Base-by-base conservation (phyloP, 2,329 filamentous ascomycete species). In the Epichloe gansuensis region DNA sequence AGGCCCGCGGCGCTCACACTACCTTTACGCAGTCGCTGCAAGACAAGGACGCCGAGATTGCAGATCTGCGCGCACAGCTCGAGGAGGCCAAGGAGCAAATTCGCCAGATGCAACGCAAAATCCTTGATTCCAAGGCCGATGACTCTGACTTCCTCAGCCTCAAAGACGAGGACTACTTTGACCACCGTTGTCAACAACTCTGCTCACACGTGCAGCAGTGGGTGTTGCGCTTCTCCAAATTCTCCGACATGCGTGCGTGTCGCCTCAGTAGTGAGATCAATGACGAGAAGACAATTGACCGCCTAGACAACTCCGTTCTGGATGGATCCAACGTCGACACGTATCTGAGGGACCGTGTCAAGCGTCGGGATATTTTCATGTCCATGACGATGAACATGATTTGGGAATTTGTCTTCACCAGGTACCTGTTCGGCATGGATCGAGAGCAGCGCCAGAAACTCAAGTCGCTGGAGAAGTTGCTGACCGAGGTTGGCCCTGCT, bases 331-430 rank as follows among this genome's bases (percentile, higher is more conserved):
- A 97, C 64, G 89, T 95, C 56, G 89, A 97, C 68, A 74, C 76
- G 53, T 93, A 95, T 63, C 82, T 98, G 47, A 79, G 80, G 58
- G 91, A 98, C 66, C 87, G 94, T 40, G 85, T 96, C 51, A 84
- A 80, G 62, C 84, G 93, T 55, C 83, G 91, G 54, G 91, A 97
- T 66, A 84, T 97, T 53, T 96, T 98, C 76, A 96, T 97, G 89
- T 93, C 89, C 39, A 89, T 98, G 68, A 88, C 91, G 52, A 97
- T 97, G 90, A 93, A 87, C 55, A 96, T 98, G 89, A 84, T 98
- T 49, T 98, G 90, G 90, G 93, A 98, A 68, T 96, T 94, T 64
- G 84, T 98, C 65, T 98, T 98, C 66, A 96, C 91, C 8, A 83
- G 93, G 57, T 98, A 98, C 67, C 82, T 98, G 27, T 98, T 98